Evolutionary conservation across 2,329 filamentous ascomycete genomes (phyloP).

Genomic region (Aureobasidium lini): DNA sequence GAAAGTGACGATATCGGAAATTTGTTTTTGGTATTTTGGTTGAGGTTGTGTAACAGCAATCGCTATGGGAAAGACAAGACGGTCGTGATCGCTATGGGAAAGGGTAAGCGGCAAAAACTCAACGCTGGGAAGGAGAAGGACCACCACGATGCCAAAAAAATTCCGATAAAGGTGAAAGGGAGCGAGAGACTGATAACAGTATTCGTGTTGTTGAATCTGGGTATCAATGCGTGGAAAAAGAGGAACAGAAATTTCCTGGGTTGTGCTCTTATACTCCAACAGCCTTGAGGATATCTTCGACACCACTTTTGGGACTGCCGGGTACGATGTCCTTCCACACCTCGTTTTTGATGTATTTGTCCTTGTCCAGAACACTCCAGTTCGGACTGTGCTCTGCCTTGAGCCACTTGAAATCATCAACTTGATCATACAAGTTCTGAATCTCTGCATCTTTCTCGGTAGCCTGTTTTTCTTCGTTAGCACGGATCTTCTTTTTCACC

Average conservation of each 20-base stretch:
- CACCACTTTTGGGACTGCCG: slow-evolving; percentile 53
- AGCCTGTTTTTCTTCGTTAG: neutral
- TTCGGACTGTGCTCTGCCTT: slow-evolving; percentile 81
- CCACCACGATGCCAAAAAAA: no score
- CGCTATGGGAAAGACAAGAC: slow-evolving; percentile 10
- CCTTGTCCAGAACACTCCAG: slow-evolving; percentile 63
- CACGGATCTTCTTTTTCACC: neutral
- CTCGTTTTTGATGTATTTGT: slow-evolving; percentile 28
- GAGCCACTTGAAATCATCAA: slow-evolving; percentile 98
- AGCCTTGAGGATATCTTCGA: slow-evolving; percentile 58
- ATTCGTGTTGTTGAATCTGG: no score
- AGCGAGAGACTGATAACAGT: no score
- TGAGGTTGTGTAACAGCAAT: neutral
- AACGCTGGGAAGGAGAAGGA: neutral
- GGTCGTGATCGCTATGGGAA: slow-evolving; percentile 2
- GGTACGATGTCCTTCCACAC: slow-evolving; percentile 38
- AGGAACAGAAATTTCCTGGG: no score
- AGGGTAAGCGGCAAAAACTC: neutral
- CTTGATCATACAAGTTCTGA: slow-evolving; percentile 73
- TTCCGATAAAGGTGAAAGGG: no score
- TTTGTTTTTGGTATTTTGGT: neutral
- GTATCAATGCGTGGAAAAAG: no score
- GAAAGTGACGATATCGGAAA: neutral
- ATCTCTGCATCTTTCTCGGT: slow-evolving; percentile 22
- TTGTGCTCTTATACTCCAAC: neutral